Evolutionary conservation across 768 basidiomycete species (phyloP).

Genomic region (Pleurotus tuoliensis): DNA sequence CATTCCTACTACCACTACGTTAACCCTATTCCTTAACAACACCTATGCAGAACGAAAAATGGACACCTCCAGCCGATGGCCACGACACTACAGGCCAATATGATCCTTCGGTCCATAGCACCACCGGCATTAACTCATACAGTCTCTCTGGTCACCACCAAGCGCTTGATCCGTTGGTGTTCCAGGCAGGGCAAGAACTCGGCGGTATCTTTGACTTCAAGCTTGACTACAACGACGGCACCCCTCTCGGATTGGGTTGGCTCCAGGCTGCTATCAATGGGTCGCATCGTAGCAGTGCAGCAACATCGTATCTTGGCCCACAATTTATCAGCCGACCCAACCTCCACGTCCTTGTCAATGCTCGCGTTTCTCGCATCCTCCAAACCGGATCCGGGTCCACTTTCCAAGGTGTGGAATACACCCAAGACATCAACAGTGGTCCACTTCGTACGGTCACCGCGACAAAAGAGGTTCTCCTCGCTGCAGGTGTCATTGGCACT

Average conservation of each 20-base stretch:
- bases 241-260: conserved; percentile 26
- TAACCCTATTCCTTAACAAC: neutral
- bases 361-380: conserved; percentile 25
- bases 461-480: conserved; percentile 26
- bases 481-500: conserved; percentile 27
- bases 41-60: conserved; percentile 22
- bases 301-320: conserved; percentile 24
- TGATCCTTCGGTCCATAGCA: conserved; percentile 23
- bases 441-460: conserved; percentile 12
- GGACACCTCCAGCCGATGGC: conserved; percentile 20
- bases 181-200: conserved; percentile 17
- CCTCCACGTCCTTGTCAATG: conserved; percentile 25
- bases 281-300: conserved; percentile 26
- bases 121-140: conserved; percentile 19
- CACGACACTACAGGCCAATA: conserved; percentile 25
- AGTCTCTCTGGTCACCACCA: conserved; percentile 18
- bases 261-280: conserved; percentile 20
- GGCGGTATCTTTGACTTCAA: conserved; percentile 21
- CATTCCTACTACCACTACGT: neutral
- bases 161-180: conserved; percentile 16
- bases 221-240: conserved; percentile 26
- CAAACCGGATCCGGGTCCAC: conserved; percentile 9
- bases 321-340: conserved; percentile 21
- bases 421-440: neutral
- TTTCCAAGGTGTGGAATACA: conserved; percentile 22